Conservation (phyloP, 805 yeast species). For the Saccharomycopsis sp. region DNA sequence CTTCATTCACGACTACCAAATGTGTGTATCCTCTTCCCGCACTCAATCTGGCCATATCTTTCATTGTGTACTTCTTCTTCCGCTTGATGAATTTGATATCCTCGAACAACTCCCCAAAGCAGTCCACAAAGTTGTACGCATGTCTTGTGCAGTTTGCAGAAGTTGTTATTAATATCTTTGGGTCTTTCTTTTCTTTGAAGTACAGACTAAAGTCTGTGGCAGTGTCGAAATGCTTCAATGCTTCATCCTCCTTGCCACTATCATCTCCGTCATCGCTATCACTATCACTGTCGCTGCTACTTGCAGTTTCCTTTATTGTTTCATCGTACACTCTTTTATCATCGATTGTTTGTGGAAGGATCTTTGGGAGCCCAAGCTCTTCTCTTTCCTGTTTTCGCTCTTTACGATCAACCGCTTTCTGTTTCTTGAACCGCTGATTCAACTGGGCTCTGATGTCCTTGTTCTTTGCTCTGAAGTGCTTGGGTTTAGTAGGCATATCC, state of each 20-base stretch:
- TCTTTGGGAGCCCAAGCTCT: slow-evolving; percentile 67
- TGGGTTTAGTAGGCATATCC: no score
- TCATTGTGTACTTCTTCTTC: slow-evolving; percentile 72
- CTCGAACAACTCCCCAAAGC: slow-evolving; percentile 76
- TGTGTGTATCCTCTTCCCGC: slow-evolving; percentile 80
- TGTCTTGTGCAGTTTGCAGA: slow-evolving; percentile 75
- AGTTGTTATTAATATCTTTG: slow-evolving; percentile 86
- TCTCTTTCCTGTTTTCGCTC: slow-evolving; percentile 71
- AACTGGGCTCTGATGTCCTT: slow-evolving; percentile 16
- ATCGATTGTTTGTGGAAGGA: slow-evolving; percentile 78
- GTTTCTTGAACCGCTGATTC: slow-evolving; percentile 16
- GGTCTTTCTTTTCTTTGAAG: slow-evolving; percentile 48
- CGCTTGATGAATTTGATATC: slow-evolving; percentile 81
- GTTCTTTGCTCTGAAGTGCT: slow-evolving; percentile 18
- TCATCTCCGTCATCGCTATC: slow-evolving; percentile 10
- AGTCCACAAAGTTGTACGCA: slow-evolving; percentile 86
- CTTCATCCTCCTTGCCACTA: slow-evolving; percentile 24
- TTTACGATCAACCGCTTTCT: slow-evolving; percentile 18
- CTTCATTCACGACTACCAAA: slow-evolving; percentile 84
- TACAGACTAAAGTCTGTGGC: slow-evolving; percentile 45
- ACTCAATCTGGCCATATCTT: slow-evolving; percentile 80
- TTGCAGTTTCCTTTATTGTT: slow-evolving; percentile 41
- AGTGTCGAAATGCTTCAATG: slow-evolving; percentile 25
- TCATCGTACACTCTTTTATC: slow-evolving; percentile 80
- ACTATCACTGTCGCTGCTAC: slow-evolving; percentile 23